A percentile compares a stretch with the other conserved stretches of the same genome.
phyloP scores from a whole-genome alignment of 2,329 filamentous ascomycete genomes.

The Penicillium sp. region DNA sequence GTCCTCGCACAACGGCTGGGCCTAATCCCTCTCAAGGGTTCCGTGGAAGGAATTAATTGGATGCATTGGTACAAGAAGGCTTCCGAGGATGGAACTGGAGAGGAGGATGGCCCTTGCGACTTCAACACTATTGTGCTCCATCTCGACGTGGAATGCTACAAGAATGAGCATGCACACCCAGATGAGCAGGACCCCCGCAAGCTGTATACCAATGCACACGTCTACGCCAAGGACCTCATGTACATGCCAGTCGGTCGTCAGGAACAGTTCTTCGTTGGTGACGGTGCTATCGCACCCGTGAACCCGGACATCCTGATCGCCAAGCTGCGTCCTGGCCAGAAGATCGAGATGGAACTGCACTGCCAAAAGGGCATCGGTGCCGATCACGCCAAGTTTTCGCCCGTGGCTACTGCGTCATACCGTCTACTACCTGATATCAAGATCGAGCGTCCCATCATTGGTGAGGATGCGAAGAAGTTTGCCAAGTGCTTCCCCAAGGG shows the following conservation, averaged over 20 bases:
- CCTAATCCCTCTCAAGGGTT: conserved; percentile 82
- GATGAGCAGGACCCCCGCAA: conserved; percentile 78
- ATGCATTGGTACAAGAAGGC: conserved; percentile 80
- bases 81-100: conserved; percentile 57
- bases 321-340: conserved; percentile 88
- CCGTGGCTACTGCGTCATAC: conserved; percentile 92
- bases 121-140: conserved; percentile 83
- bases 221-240: conserved; percentile 74
- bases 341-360: conserved; percentile 82
- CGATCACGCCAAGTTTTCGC: conserved; percentile 96
- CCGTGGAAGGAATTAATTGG: conserved; percentile 73
- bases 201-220: conserved; percentile 80
- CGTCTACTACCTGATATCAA: conserved; percentile 83
- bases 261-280: conserved; percentile 63
- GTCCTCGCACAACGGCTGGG: conserved; percentile 88
- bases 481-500: conserved; percentile 83
- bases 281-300: conserved; percentile 68
- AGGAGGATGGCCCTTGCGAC: conserved; percentile 57
- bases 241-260: conserved; percentile 77
- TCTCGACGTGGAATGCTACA: conserved; percentile 76
- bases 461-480: conserved; percentile 85
- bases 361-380: conserved; percentile 91
- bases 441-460: conserved; percentile 80
- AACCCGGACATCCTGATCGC: conserved; percentile 93
- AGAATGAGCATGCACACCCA: conserved; percentile 68